Conservation (phyloP, 2,329 filamentous ascomycete genomes). For the Neocucurbitaria cava region DNA sequence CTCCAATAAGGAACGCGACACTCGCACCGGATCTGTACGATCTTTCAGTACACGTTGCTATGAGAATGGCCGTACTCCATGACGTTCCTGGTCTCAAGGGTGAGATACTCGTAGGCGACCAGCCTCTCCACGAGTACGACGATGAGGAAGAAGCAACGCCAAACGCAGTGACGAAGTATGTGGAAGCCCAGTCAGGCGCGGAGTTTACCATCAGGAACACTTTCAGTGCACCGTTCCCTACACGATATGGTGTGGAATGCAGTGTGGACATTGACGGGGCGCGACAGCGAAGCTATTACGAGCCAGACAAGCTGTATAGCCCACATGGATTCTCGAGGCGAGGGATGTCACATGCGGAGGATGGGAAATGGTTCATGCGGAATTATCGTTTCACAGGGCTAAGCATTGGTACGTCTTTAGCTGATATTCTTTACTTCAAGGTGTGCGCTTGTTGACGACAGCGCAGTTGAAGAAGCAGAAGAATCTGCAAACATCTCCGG, state of each 20-base stretch:
- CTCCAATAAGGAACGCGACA: not conserved
- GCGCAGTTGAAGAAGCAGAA: not conserved
- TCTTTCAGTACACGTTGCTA: not conserved
- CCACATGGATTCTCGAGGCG: not conserved
- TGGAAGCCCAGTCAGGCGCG: slow-evolving; percentile 8
- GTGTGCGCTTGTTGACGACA: not conserved
- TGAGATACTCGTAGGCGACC: slow-evolving; percentile 8
- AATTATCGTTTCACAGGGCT: slow-evolving; percentile 11
- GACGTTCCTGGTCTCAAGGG: slow-evolving; percentile 9
- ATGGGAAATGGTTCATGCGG: not conserved
- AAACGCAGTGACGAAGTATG: slow-evolving; percentile 8
- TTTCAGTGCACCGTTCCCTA: slow-evolving; percentile 2
- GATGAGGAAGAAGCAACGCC: slow-evolving; percentile 3
- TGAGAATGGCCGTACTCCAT: slow-evolving; percentile 16
- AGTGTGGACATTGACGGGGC: not conserved
- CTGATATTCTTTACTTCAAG: not conserved
- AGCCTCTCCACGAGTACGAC: slow-evolving; percentile 16
- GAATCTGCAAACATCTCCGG: not conserved
- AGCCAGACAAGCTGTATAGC: not conserved
- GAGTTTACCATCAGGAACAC: slow-evolving; percentile 1
- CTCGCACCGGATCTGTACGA: not conserved
- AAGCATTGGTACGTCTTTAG: slow-evolving; percentile 9
- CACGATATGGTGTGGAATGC: not conserved
- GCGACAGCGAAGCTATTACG: not conserved
- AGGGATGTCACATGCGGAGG: not conserved